Evolutionary conservation across 2,329 filamentous ascomycete species (phyloP), one percentile per base, ranked within the genome.

Genomic region (Sporothrix globosa): DNA sequence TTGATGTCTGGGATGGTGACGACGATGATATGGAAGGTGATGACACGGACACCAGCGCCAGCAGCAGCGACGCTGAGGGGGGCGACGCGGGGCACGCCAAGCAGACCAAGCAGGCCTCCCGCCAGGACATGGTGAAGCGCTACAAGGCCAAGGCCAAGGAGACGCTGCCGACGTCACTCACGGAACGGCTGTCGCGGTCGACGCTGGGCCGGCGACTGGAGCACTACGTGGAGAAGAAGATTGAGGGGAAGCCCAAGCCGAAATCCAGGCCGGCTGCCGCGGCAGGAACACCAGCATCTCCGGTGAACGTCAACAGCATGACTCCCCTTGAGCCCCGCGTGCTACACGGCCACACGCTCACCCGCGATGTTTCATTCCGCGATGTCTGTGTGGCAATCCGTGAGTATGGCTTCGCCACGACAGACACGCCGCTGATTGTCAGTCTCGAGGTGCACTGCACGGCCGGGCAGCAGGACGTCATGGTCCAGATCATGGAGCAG

Each of bases 1-100:
- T 97, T 72, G 94, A 97, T 77, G 96, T 96, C 76, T 97, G 94
- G 94, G 92, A 97, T 78, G 94, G 94, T 54, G 88, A 91, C 46
- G 63, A 58, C 61, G 53, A 52, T 50, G 68, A 66, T 30, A 19
- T 34, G 5, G 54, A 63, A 41, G 68, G 61, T 30, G 34, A 52
- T 10, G 54, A 63, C n/a, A 41, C 14, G 3, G 56, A 10, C 50
- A 70, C 24, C n/a, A 63, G 34, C 24, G 81, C 88, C 21, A 90
- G 92, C 19, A 80, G 82, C 56, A 76, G 77, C 66, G 74, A 77
- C 7, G n/a, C n/a, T n/a, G 87, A 77, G 78, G 71, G 71, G 69
- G 9, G 68, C 65, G 14, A 53, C 58, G 24, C 41, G 67, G 21
- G 3, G 27, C 27, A 3, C 27, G 27, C 27, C 3, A 30, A 30